Evolutionary conservation across 495 filamentous ascomycete species (phyloP).

Genomic region (Tuber indicum): DNA sequence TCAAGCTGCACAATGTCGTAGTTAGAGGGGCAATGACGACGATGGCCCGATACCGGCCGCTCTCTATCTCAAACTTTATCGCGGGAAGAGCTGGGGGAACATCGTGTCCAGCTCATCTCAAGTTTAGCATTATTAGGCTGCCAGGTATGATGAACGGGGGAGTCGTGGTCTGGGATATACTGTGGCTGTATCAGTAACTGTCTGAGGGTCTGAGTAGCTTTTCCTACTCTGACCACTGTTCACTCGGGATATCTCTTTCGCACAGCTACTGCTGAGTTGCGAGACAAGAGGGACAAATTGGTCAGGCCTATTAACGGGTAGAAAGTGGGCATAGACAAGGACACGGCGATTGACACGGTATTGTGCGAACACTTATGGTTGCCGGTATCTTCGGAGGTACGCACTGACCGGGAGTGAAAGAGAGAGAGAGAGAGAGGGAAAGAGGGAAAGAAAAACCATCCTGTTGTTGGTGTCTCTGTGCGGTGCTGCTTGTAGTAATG

Average conservation of each 20-base stretch:
- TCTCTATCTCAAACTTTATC: not conserved
- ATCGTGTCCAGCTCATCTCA: slow-evolving; percentile 1
- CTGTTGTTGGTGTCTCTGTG: not conserved
- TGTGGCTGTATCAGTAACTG: not conserved
- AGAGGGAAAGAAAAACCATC: not conserved
- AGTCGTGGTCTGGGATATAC: not conserved
- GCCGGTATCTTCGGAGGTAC: not conserved
- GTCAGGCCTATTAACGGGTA: not conserved
- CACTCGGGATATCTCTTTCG: not conserved
- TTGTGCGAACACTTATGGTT: not conserved
- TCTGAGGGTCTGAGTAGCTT: not conserved
- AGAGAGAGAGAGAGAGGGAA: not conserved
- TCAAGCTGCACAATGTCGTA: slow-evolving; percentile 1
- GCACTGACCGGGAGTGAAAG: not conserved
- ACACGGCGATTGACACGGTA: not conserved
- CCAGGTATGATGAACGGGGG: not conserved
- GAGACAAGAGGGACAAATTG: not conserved
- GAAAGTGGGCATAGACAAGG: not conserved
- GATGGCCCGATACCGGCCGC: not conserved
- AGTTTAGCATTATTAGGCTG: slow-evolving; percentile 1
- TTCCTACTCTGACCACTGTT: not conserved
- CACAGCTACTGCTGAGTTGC: not conserved
- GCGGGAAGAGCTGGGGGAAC: slow-evolving; percentile 1
- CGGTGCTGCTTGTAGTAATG: not conserved
- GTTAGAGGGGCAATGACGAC: not conserved